These are phyloP conservation scores for Phytophthora pini DNA, from an alignment of 352 stramenopile genomes.

Conservation along the genomic window DNA sequence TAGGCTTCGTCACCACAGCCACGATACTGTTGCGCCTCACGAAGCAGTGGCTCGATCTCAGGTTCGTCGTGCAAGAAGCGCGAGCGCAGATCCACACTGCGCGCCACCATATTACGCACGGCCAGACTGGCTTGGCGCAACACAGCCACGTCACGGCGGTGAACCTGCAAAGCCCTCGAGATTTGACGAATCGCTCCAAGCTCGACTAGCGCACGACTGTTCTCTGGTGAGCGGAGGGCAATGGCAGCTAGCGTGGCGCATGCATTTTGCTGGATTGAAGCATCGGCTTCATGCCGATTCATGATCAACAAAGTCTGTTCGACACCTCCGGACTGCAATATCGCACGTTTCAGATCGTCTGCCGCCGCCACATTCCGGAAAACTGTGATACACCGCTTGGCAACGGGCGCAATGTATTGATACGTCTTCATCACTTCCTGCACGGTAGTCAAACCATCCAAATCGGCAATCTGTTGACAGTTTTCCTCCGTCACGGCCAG, in stretches of 20 bases:
- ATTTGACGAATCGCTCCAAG: slow-evolving; percentile 55
- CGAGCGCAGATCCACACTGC: slow-evolving; percentile 57
- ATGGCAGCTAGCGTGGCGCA: slow-evolving; percentile 81
- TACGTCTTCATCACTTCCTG: slow-evolving; percentile 65
- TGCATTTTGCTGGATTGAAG: slow-evolving; percentile 68
- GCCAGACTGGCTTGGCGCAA: slow-evolving; percentile 81
- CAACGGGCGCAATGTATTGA: slow-evolving; percentile 49
- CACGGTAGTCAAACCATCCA: slow-evolving; percentile 58
- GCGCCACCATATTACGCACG: slow-evolving; percentile 82
- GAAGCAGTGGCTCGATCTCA: slow-evolving; percentile 67
- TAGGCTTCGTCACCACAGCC: slow-evolving; percentile 83
- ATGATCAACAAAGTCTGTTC: slow-evolving; percentile 65
- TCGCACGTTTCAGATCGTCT: slow-evolving; percentile 72
- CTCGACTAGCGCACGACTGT: slow-evolving; percentile 62
- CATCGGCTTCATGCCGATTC: slow-evolving; percentile 53
- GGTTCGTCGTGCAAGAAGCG: slow-evolving; percentile 72
- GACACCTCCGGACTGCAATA: slow-evolving; percentile 63
- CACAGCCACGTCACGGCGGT: slow-evolving; percentile 50
- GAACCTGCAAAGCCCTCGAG: slow-evolving; percentile 59
- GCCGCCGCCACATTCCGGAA: slow-evolving; percentile 76
- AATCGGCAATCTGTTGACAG: slow-evolving; percentile 72
- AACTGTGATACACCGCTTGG: slow-evolving; percentile 75
- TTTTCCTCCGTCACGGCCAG: slow-evolving; percentile 81
- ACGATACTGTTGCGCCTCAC: slow-evolving; percentile 64
- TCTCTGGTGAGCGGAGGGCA: slow-evolving; percentile 69